Conservation (phyloP, 352 stramenopile species). For the Phytophthora pseudosyringae region DNA sequence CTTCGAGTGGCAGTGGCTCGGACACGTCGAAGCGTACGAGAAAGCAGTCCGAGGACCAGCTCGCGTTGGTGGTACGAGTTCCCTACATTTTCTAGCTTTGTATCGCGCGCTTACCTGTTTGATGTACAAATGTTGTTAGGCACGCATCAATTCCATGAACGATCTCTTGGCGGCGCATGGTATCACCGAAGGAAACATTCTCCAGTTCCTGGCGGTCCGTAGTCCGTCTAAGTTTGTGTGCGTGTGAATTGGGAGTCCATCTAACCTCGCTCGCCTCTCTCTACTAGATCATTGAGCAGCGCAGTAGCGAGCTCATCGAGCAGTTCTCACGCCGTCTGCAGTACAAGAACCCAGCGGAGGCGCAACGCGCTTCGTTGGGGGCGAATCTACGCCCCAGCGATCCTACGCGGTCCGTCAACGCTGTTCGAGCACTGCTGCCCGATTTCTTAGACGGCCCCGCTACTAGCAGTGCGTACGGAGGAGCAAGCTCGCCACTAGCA, state of each 20-base stretch:
- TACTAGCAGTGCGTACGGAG: slow-evolving; percentile 11
- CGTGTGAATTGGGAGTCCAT: not conserved
- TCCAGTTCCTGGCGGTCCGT: slow-evolving; percentile 79
- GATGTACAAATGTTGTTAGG: slow-evolving; percentile 33
- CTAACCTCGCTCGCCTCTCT: not conserved
- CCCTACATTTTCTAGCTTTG: not conserved
- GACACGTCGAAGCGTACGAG: slow-evolving; percentile 53
- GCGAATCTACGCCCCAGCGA: slow-evolving; percentile 75
- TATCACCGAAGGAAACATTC: slow-evolving; percentile 83
- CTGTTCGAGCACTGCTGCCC: slow-evolving; percentile 51
- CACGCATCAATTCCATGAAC: slow-evolving; percentile 89
- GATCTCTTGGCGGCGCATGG: slow-evolving; percentile 77
- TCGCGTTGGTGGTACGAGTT: slow-evolving; percentile 64
- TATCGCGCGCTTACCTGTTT: not conserved
- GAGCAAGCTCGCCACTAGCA: slow-evolving; percentile 13
- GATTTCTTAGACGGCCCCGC: slow-evolving; percentile 36
- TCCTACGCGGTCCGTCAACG: slow-evolving; percentile 59
- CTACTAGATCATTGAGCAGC: slow-evolving; percentile 79
- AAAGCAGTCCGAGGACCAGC: slow-evolving; percentile 81
- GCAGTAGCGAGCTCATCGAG: slow-evolving; percentile 82
- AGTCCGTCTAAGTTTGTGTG: not conserved
- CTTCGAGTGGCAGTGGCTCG: slow-evolving; percentile 28
- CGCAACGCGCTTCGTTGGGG: slow-evolving; percentile 59
- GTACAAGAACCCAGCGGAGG: slow-evolving; percentile 68
- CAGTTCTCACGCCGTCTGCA: slow-evolving; percentile 75